A percentile compares a stretch with the other conserved stretches of the same genome.
These are phyloP conservation scores for Hericium alpestre DNA, from an alignment of 768 basidiomycete species.

Conservation along the genomic window DNA sequence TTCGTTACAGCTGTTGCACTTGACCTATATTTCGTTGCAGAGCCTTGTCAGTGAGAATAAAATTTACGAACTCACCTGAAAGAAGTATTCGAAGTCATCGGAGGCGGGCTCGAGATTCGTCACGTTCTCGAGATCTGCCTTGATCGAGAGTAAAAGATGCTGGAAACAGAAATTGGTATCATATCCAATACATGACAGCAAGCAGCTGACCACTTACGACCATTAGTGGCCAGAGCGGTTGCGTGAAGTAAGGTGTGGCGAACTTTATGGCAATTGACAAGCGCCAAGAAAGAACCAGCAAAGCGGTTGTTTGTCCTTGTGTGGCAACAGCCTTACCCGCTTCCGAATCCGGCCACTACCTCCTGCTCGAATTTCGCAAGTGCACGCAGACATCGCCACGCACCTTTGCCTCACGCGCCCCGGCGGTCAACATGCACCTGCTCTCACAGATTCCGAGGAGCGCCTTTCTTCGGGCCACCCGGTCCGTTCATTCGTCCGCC, in stretches of 20 bases:
- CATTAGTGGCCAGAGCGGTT: slow-evolving; percentile 23
- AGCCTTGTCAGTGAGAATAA: neutral
- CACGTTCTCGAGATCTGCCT: slow-evolving; percentile 74
- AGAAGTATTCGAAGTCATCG: slow-evolving; percentile 71
- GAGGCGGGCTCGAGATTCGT: slow-evolving; percentile 56
- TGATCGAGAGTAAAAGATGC: slow-evolving; percentile 58
- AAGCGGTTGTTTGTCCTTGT: slow-evolving; percentile 12
- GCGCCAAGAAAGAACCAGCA: neutral
- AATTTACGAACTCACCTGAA: slow-evolving; percentile 37
- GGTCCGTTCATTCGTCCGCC: slow-evolving; percentile 19
- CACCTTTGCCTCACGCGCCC: neutral
- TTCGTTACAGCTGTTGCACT: slow-evolving; percentile 74
- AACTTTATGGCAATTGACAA: slow-evolving; percentile 12
- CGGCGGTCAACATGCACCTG: neutral
- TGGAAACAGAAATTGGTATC: slow-evolving; percentile 19
- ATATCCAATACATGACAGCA: neutral
- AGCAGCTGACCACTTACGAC: slow-evolving; percentile 31
- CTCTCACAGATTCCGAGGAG: neutral
- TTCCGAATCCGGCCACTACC: neutral
- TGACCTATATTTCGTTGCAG: slow-evolving; percentile 36
- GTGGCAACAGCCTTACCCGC: neutral
- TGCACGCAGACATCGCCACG: neutral
- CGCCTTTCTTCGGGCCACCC: neutral
- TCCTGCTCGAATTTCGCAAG: slow-evolving; percentile 1
- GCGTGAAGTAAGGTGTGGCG: neutral